Evolutionary conservation across 2,329 filamentous ascomycete genomes (phyloP).

Genomic region (Elsinoe necatrix): DNA sequence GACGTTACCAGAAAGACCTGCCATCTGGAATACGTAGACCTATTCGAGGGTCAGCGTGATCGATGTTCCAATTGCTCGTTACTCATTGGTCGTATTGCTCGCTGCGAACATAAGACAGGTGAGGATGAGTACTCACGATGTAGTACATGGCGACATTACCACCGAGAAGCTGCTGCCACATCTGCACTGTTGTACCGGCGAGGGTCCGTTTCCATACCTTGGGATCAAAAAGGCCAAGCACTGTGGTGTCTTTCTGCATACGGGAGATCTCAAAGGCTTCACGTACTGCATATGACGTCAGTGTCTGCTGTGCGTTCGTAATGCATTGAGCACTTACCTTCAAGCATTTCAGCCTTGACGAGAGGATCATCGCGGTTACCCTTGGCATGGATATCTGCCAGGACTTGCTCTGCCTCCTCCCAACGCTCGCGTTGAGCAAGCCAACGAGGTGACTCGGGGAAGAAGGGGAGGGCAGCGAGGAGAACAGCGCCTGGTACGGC

Average conservation of each 20-base stretch:
- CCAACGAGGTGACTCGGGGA: constrained; percentile 41
- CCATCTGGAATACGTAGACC: constrained; percentile 53
- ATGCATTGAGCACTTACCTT: not conserved
- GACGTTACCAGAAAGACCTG: constrained; percentile 44
- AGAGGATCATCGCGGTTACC: constrained; percentile 38
- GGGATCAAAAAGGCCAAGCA: constrained; percentile 37
- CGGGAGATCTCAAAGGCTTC: constrained; percentile 32
- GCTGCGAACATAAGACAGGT: not conserved
- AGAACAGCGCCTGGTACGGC: constrained; percentile 38
- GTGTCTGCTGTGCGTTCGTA: not conserved
- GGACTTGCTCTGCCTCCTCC: constrained; percentile 36
- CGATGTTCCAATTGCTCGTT: too few relatives aligned
- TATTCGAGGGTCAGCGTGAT: constrained; percentile 42
- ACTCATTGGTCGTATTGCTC: too few relatives aligned
- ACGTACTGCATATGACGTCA: constrained; percentile 24
- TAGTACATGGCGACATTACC: constrained; percentile 36
- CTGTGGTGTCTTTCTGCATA: constrained; percentile 32
- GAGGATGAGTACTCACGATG: not conserved
- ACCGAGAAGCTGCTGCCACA: constrained; percentile 46
- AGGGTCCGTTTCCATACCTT: constrained; percentile 52
- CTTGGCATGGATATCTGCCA: constrained; percentile 38
- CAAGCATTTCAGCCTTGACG: constrained; percentile 35
- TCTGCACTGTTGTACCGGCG: constrained; percentile 48
- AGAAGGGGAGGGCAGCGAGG: constrained; percentile 37
- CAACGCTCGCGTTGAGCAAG: constrained; percentile 39